These are phyloP conservation scores for Pythium volutum DNA, from an alignment of 352 stramenopile species.

Conservation along the genomic window DNA sequence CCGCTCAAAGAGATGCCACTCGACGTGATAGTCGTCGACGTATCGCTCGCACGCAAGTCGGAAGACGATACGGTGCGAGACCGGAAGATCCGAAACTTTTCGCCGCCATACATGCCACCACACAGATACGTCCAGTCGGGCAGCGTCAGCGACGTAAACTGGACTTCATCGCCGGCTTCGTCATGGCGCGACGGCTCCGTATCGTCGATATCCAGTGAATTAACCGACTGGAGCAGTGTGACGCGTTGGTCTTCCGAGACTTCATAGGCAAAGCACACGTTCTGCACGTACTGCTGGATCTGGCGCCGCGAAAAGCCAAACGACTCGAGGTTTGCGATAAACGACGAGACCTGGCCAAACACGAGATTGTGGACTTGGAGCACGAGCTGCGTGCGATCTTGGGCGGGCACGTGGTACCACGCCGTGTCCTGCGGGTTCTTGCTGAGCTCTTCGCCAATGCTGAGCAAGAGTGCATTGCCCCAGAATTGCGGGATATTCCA, in stretches of 20 bases:
- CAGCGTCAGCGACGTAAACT: constrained; percentile 61
- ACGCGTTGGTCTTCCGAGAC: constrained; percentile 79
- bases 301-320: constrained; percentile 65
- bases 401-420: constrained; percentile 61
- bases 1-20: background rate
- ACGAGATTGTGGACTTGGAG: constrained; percentile 76
- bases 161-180: constrained; percentile 33
- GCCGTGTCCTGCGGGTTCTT: constrained; percentile 56
- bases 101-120: constrained; percentile 17
- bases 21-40: constrained; percentile 30
- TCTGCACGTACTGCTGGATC: constrained; percentile 69
- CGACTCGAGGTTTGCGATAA: constrained; percentile 72
- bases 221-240: constrained; percentile 51
- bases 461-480: constrained; percentile 70
- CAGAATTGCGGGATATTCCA: constrained; percentile 72
- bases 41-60: constrained; percentile 22
- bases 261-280: constrained; percentile 80
- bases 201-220: constrained; percentile 33
- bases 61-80: constrained; percentile 27
- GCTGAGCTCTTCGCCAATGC: constrained; percentile 75
- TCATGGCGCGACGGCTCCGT: constrained; percentile 11
- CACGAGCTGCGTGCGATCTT: constrained; percentile 68
- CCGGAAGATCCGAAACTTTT: constrained; percentile 35
- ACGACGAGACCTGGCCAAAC: constrained; percentile 69
- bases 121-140: constrained; percentile 58